Evolutionary conservation across 2,329 filamentous ascomycete genomes (phyloP).

Genomic region (Fusarium heterosporum): DNA sequence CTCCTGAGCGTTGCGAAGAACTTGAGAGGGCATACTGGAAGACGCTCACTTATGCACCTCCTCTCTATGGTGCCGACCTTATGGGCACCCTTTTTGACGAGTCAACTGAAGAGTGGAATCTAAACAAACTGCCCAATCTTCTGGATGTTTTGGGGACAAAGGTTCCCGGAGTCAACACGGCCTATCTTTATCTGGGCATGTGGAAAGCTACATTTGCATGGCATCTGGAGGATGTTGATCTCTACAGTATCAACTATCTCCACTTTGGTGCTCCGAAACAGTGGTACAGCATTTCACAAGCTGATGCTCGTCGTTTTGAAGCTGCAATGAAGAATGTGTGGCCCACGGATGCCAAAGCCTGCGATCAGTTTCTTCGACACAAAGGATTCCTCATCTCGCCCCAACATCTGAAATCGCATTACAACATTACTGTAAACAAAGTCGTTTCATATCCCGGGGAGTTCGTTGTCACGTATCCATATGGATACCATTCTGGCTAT

Average conservation of each 20-base stretch:
- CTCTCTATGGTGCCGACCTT: slow-evolving; percentile 96
- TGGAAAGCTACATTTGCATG: slow-evolving; percentile 99
- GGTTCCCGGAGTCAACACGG: slow-evolving; percentile 96
- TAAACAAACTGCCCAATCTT: slow-evolving; percentile 92
- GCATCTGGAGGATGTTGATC: slow-evolving; percentile 98
- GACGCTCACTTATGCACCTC: slow-evolving; percentile 92
- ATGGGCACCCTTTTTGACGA: slow-evolving; percentile 95
- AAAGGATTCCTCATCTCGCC: slow-evolving; percentile 98
- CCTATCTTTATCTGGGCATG: slow-evolving; percentile 98
- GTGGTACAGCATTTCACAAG: slow-evolving; percentile 99
- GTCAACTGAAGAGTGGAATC: slow-evolving; percentile 85
- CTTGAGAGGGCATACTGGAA: slow-evolving; percentile 97
- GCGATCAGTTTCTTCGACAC: slow-evolving; percentile 94
- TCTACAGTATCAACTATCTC: slow-evolving; percentile 99
- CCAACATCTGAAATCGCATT: slow-evolving; percentile 85
- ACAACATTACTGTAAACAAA: slow-evolving; percentile 95
- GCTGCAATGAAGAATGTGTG: slow-evolving; percentile 95
- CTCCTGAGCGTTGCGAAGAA: slow-evolving; percentile 90
- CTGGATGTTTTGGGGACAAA: slow-evolving; percentile 95
- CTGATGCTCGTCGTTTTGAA: slow-evolving; percentile 92
- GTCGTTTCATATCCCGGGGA: slow-evolving; percentile 96
- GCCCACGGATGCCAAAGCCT: slow-evolving; percentile 94
- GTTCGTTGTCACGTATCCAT: slow-evolving; percentile 98
- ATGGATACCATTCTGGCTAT: slow-evolving; percentile 98
- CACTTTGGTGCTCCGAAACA: slow-evolving; percentile 99